Conservation (phyloP, 352 stramenopile genomes). For the Globisporangium nagaii region DNA sequence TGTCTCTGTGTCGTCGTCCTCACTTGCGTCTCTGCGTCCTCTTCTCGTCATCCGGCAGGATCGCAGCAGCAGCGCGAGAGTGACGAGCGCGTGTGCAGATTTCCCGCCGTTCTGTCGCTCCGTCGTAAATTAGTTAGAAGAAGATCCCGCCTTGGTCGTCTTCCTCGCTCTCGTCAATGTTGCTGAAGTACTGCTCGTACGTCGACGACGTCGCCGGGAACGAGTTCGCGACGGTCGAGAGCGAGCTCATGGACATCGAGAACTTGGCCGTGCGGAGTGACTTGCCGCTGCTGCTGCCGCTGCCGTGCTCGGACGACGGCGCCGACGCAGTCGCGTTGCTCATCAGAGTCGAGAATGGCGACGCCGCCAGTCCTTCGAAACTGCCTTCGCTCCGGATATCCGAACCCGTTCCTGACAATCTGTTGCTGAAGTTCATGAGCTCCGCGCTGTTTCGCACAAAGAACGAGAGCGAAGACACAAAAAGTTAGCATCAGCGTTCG, state of each 20-base stretch:
- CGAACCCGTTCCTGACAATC: conserved; percentile 19
- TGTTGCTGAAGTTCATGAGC: conserved; percentile 18
- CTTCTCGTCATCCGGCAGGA: too few relatives aligned
- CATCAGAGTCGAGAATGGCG: conserved; percentile 22
- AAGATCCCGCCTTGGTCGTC: conserved; percentile 84
- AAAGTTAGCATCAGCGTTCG: not conserved
- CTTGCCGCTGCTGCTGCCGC: too few relatives aligned
- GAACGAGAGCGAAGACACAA: not conserved
- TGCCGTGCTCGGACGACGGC: conserved; percentile 21
- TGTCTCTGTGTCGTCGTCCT: too few relatives aligned
- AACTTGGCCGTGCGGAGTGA: conserved; percentile 36
- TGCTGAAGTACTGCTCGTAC: conserved; percentile 86
- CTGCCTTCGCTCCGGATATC: conserved; percentile 43
- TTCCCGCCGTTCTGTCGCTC: conserved; percentile 5
- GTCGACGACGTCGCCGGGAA: conserved; percentile 67
- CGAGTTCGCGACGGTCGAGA: conserved; percentile 55
- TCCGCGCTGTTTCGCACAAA: conserved; percentile 15
- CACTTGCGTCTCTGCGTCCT: too few relatives aligned
- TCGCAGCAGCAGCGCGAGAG: not conserved
- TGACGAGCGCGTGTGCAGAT: not conserved
- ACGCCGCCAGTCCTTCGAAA: conserved; percentile 37
- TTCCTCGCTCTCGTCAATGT: conserved; percentile 79
- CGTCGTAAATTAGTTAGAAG: conserved; percentile 56
- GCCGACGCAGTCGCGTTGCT: conserved; percentile 12
- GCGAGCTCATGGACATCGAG: conserved; percentile 85